phyloP scores from a whole-genome alignment of 345 rosid species.

The Dimocarpus longan region DNA sequence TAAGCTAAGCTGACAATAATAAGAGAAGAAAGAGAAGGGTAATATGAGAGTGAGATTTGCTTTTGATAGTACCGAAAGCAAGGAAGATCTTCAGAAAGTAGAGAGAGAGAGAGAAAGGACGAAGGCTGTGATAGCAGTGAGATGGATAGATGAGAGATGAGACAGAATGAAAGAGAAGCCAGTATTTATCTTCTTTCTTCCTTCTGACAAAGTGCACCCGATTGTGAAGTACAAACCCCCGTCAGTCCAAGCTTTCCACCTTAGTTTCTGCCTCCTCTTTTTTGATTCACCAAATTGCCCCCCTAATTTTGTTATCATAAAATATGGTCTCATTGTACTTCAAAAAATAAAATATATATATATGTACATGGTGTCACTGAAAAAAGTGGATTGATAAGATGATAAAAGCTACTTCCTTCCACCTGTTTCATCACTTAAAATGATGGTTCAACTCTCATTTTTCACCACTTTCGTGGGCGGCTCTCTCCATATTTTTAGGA shows the following conservation, averaged over 20 bases:
- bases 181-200: conserved; percentile 30
- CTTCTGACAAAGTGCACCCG: conserved; percentile 16
- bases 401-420: no score
- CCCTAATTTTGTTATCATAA: no score
- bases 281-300: conserved; percentile 16
- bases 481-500: no score
- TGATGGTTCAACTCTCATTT: no score
- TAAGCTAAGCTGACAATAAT: neutral
- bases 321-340: no score
- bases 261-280: neutral
- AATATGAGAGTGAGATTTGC: conserved; percentile 22
- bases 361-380: no score
- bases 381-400: no score
- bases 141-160: neutral
- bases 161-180: conserved; percentile 15
- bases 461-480: no score
- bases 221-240: conserved; percentile 25
- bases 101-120: conserved; percentile 10
- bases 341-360: no score
- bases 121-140: conserved; percentile 11
- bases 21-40: conserved; percentile 15
- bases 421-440: no score
- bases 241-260: conserved; percentile 12
- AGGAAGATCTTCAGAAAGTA: conserved; percentile 37
- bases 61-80: conserved; percentile 41